These are phyloP conservation scores for Fusarium sterilihyphosum DNA, from an alignment of 2,329 filamentous ascomycete genomes.

Conservation along the genomic window DNA sequence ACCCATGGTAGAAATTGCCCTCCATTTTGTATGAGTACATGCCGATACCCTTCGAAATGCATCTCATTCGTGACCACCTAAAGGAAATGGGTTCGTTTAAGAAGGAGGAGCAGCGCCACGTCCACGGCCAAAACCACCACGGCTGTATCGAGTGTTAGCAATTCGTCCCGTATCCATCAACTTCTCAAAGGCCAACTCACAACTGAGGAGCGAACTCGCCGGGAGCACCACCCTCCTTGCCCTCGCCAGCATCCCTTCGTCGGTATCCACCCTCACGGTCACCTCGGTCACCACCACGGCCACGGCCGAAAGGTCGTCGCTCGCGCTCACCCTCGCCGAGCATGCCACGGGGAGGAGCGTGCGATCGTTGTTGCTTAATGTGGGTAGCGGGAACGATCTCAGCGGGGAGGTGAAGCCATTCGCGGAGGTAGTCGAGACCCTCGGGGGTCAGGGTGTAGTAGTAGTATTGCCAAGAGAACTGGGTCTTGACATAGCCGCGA, in stretches of 20 bases:
- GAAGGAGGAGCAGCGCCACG: slow-evolving; percentile 79
- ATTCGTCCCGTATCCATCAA: slow-evolving; percentile 1
- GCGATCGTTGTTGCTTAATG: slow-evolving; percentile 99
- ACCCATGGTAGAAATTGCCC: slow-evolving; percentile 54
- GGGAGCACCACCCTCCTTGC: slow-evolving; percentile 92
- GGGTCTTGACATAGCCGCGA: slow-evolving; percentile 98
- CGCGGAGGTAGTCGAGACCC: slow-evolving; percentile 99
- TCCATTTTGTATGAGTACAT: slow-evolving; percentile 61
- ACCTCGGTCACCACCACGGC: slow-evolving; percentile 78
- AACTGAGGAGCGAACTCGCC: slow-evolving; percentile 93
- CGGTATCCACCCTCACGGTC: slow-evolving; percentile 92
- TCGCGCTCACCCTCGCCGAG: slow-evolving; percentile 87
- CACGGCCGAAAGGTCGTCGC: slow-evolving; percentile 85
- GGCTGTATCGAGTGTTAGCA: slow-evolving; percentile 63
- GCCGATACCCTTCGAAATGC: slow-evolving; percentile 56
- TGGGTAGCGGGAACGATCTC: slow-evolving; percentile 99
- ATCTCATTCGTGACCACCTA: slow-evolving; percentile 56
- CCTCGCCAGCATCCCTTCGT: slow-evolving; percentile 85
- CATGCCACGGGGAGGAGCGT: slow-evolving; percentile 98
- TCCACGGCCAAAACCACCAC: slow-evolving; percentile 90
- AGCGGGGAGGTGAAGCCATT: slow-evolving; percentile 99
- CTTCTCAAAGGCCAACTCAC: slow-evolving; percentile 59
- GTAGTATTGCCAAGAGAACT: slow-evolving; percentile 99
- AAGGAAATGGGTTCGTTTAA: slow-evolving; percentile 59
- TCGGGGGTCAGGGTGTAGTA: slow-evolving; percentile 99